These are phyloP conservation scores for Xylaria sp. DNA, from an alignment of 2,329 filamentous ascomycete species.

Conservation along the genomic window DNA sequence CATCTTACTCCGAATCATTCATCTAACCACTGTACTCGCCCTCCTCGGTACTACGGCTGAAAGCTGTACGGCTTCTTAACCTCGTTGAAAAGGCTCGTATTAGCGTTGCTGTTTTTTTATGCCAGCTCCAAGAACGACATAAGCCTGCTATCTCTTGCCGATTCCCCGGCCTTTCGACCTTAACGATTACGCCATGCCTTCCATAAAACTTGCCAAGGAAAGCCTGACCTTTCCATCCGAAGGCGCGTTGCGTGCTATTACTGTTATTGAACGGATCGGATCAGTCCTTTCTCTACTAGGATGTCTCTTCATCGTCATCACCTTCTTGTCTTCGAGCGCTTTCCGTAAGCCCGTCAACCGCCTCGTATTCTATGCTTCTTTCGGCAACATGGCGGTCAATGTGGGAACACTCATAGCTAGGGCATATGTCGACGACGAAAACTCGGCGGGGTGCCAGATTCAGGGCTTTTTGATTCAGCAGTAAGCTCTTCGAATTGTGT, in stretches of 20 bases:
- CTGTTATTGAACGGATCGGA: slow-evolving; percentile 72
- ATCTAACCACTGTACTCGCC: background rate
- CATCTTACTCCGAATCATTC: background rate
- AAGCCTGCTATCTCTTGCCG: background rate
- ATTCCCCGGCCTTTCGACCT: background rate
- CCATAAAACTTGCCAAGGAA: slow-evolving; percentile 8
- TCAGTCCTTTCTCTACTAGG: slow-evolving; percentile 78
- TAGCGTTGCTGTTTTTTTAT: background rate
- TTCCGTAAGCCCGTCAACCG: slow-evolving; percentile 91
- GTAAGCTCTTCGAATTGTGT: slow-evolving; percentile 59
- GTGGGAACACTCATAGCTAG: slow-evolving; percentile 79
- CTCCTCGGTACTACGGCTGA: background rate
- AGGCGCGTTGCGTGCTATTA: slow-evolving; percentile 62
- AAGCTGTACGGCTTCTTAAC: background rate
- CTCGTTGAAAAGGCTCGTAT: background rate
- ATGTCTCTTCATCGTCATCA: slow-evolving; percentile 76
- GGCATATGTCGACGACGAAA: slow-evolving; percentile 62
- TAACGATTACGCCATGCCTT: background rate
- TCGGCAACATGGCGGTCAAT: slow-evolving; percentile 83
- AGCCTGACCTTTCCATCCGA: background rate
- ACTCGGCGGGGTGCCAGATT: slow-evolving; percentile 71
- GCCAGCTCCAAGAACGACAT: slow-evolving; percentile 5
- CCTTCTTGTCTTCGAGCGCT: slow-evolving; percentile 72
- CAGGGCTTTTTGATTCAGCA: slow-evolving; percentile 86
- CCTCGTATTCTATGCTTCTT: slow-evolving; percentile 84